phyloP scores from a whole-genome alignment of 1,284 basidiomycete species.

The Tilletia caries region DNA sequence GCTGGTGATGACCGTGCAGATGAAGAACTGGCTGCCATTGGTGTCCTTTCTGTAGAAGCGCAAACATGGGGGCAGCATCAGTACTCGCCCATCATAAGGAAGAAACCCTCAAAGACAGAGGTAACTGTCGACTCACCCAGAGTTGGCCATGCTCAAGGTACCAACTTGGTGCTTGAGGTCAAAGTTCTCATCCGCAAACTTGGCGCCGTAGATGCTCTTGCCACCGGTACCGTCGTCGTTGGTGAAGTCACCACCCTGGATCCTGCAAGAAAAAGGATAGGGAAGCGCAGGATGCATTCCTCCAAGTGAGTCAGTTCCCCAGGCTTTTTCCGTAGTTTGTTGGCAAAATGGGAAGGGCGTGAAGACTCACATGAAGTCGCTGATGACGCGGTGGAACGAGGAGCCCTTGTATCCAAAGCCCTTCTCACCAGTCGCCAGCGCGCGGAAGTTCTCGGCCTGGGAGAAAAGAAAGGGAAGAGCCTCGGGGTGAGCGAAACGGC shows the following conservation, averaged over 20 bases:
- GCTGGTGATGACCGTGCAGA: constrained; percentile 49
- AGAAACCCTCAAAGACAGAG: not conserved
- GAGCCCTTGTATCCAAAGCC: constrained; percentile 72
- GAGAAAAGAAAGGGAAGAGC: not conserved
- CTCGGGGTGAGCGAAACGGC: no score
- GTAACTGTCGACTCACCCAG: constrained; percentile 16
- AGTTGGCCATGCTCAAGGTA: constrained; percentile 35
- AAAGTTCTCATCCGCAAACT: constrained; percentile 47
- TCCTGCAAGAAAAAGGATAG: constrained; percentile 54
- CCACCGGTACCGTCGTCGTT: constrained; percentile 53
- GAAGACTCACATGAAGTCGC: constrained; percentile 61
- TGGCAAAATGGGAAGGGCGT: not conserved
- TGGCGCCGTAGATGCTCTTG: constrained; percentile 53
- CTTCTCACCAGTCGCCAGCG: constrained; percentile 68
- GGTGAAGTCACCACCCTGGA: constrained; percentile 70
- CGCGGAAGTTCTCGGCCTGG: constrained; percentile 44
- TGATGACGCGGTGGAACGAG: constrained; percentile 64
- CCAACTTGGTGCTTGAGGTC: constrained; percentile 39
- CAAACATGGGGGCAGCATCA: no score
- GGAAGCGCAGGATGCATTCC: not conserved
- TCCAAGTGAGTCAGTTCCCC: no score
- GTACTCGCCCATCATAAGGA: not conserved
- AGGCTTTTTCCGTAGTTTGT: not conserved
- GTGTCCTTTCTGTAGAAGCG: constrained; percentile 55
- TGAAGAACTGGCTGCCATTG: constrained; percentile 49